Percentiles rank a stretch among this genome's conserved stretches.
Evolutionary conservation across 2,329 filamentous ascomycete species (phyloP).

Genomic region (Xylariaceae sp.): DNA sequence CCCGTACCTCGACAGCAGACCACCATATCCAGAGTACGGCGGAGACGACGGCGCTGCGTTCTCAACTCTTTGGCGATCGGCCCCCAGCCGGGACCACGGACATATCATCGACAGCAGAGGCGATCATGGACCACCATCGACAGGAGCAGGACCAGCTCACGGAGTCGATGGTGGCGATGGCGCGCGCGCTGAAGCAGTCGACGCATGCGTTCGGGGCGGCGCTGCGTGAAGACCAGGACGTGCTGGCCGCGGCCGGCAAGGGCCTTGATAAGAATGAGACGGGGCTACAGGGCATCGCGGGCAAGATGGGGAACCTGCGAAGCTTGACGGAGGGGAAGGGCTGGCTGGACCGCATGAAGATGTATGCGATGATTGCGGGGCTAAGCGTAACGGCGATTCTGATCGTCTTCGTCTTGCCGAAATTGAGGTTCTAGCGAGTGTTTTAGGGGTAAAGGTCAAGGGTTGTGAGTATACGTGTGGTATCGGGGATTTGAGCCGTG

Average conservation of each 20-base stretch:
- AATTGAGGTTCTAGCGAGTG: slow-evolving; percentile 68
- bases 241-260: slow-evolving; percentile 65
- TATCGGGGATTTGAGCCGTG: too few relatives aligned
- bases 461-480: too few relatives aligned
- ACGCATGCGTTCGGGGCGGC: slow-evolving; percentile 67
- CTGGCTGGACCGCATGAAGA: slow-evolving; percentile 77
- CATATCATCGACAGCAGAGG: slow-evolving; percentile 57
- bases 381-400: slow-evolving; percentile 74
- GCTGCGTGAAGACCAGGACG: slow-evolving; percentile 67
- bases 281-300: slow-evolving; percentile 71
- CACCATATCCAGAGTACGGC: not conserved
- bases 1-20: slow-evolving; percentile 13
- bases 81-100: slow-evolving; percentile 24
- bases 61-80: slow-evolving; percentile 40
- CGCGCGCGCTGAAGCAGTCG: slow-evolving; percentile 69
- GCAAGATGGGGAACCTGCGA: slow-evolving; percentile 71
- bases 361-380: slow-evolving; percentile 80
- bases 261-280: slow-evolving; percentile 73
- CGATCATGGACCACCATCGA: slow-evolving; percentile 71
- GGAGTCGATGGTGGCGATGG: slow-evolving; percentile 75
- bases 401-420: slow-evolving; percentile 81
- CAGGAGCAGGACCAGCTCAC: slow-evolving; percentile 81
- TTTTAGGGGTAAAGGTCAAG: not conserved
- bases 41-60: slow-evolving; percentile 30
- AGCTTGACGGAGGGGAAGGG: slow-evolving; percentile 84